These are phyloP conservation scores for Solanum microdontum DNA, from an alignment of 257 asterid species.

Conservation along the genomic window DNA sequence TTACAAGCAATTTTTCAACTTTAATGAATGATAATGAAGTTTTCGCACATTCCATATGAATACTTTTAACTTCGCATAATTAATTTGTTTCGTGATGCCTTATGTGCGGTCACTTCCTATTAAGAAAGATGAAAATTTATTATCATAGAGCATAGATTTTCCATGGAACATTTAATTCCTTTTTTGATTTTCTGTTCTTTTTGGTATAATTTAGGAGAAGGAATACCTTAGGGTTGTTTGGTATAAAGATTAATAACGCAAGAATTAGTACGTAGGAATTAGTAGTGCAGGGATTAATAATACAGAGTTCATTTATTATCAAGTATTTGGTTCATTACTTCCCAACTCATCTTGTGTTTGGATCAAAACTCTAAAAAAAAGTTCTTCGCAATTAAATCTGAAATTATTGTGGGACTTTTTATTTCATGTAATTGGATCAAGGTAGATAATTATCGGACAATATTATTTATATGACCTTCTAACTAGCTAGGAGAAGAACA, in stretches of 20 bases:
- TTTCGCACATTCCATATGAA: neutral
- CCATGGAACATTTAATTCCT: neutral
- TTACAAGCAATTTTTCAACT: neutral
- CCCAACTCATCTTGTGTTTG: neutral
- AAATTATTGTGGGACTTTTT: neutral
- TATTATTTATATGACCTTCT: neutral
- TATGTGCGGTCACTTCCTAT: neutral
- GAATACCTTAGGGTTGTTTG: neutral
- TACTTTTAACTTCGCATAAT: neutral
- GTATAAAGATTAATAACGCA: too few relatives aligned
- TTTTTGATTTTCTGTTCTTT: neutral
- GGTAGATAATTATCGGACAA: neutral
- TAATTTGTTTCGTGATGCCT: neutral
- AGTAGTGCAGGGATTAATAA: neutral
- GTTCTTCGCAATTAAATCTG: neutral
- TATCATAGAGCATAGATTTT: neutral
- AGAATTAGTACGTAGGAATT: neutral
- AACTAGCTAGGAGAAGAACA: neutral
- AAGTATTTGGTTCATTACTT: too few relatives aligned
- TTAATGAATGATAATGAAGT: neutral
- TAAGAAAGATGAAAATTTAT: neutral
- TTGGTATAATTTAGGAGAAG: neutral
- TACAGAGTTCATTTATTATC: neutral
- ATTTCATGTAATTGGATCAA: neutral
- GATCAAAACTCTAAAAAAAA: neutral